Evolutionary conservation across 331 rosid species (phyloP).

Genomic region (Ulmus americana): DNA sequence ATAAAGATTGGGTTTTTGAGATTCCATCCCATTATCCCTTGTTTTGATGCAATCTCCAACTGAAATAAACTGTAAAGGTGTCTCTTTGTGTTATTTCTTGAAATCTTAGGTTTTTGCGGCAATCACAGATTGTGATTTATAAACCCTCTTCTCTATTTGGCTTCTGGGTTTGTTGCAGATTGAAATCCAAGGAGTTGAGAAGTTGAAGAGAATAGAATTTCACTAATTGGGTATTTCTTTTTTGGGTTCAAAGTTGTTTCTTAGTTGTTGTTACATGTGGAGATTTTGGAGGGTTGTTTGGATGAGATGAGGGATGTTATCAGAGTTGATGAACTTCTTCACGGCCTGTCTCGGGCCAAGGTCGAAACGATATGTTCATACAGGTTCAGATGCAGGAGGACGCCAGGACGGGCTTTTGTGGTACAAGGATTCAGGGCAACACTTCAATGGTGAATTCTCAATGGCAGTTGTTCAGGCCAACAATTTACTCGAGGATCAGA

Average conservation of each 20-base stretch:
- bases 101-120: conserved; percentile 9
- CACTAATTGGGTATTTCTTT: conserved; percentile 20
- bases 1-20: conserved; percentile 18
- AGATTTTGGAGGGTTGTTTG: conserved; percentile 65
- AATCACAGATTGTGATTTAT: conserved; percentile 4
- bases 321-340: conserved; percentile 73
- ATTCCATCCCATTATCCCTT: conserved; percentile 16
- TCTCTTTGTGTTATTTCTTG: conserved; percentile 26
- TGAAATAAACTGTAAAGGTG: conserved; percentile 28
- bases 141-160: conserved; percentile 22
- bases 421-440: conserved; percentile 94
- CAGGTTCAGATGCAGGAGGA: conserved; percentile 66
- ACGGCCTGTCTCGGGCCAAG: conserved; percentile 96
- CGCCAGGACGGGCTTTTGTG: conserved; percentile 84
- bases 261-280: conserved; percentile 54
- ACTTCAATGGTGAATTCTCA: conserved; percentile 78
- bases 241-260: conserved; percentile 22
- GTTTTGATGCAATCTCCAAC: conserved; percentile 24
- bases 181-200: conserved; percentile 27
- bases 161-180: conserved; percentile 37
- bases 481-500: conserved; percentile 97
- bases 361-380: conserved; percentile 46
- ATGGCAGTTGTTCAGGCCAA: conserved; percentile 99
- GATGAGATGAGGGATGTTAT: conserved; percentile 99
- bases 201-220: conserved; percentile 21